A percentile compares a stretch with the other conserved stretches of the same genome.
Conservation (phyloP, 306 rosid genomes). For the Arachis hypogaea region DNA sequence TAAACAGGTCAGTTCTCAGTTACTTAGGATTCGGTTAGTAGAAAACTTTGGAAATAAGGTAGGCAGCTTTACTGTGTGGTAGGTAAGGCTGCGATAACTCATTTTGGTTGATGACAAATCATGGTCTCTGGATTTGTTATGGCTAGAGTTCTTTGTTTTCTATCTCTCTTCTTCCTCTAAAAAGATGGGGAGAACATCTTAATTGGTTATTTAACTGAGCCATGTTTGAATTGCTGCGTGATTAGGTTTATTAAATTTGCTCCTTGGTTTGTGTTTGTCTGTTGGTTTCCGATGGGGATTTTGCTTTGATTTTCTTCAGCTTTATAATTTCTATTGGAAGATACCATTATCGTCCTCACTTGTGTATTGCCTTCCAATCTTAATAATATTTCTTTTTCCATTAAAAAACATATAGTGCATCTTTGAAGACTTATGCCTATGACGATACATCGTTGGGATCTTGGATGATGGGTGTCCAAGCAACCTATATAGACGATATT, state of each 20-base stretch:
- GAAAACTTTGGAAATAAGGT: slow-evolving; percentile 16
- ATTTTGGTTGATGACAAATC: slow-evolving; percentile 31
- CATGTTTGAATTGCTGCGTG: slow-evolving; percentile 6
- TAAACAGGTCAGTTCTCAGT: slow-evolving; percentile 78
- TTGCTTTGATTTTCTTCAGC: background rate
- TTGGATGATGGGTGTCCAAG: slow-evolving; percentile 97
- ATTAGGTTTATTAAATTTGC: slow-evolving; percentile 42
- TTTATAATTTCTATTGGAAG: slow-evolving; percentile 18
- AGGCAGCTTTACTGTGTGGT: slow-evolving; percentile 22
- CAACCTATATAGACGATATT: slow-evolving; percentile 88
- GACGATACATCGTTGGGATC: slow-evolving; percentile 94
- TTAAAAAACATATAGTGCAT: slow-evolving; percentile 58
- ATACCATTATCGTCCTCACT: background rate
- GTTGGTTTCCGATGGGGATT: background rate
- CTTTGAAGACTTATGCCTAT: slow-evolving; percentile 85
- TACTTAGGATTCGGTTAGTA: slow-evolving; percentile 19
- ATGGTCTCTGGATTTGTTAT: slow-evolving; percentile 3
- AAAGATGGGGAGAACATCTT: background rate
- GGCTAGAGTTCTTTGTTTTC: background rate
- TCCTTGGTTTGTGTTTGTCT: background rate
- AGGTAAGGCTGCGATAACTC: slow-evolving; percentile 17
- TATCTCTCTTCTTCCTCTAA: no score
- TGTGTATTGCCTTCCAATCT: background rate
- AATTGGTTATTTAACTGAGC: slow-evolving; percentile 16
- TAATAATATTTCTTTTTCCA: slow-evolving; percentile 9